phyloP scores from a whole-genome alignment of 148 eudicot genomes.

The Persicaria tinctoria region DNA sequence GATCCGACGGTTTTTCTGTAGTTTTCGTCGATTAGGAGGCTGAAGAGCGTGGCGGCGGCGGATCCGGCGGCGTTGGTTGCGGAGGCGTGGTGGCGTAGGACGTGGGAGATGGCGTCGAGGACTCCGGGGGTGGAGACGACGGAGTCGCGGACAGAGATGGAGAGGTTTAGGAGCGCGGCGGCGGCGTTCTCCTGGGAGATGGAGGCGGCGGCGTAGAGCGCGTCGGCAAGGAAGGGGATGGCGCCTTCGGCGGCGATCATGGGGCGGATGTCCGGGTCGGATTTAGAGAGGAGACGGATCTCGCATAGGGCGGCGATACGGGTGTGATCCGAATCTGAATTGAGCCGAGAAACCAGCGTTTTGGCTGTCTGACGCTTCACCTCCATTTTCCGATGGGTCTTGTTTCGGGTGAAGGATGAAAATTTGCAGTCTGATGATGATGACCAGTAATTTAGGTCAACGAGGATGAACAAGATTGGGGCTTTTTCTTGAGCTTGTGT shows the following conservation, averaged over 20 bases:
- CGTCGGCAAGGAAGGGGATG: constrained; percentile 49
- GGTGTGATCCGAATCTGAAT: constrained; percentile 61
- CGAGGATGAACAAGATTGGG: not conserved
- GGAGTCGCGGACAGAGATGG: constrained; percentile 43
- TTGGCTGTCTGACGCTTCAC: constrained; percentile 42
- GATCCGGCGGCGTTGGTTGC: constrained; percentile 39
- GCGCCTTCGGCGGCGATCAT: constrained; percentile 60
- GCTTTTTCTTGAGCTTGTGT: not conserved
- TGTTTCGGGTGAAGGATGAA: no score
- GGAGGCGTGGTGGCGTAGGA: constrained; percentile 30
- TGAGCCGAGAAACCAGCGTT: constrained; percentile 41
- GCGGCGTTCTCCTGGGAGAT: constrained; percentile 61
- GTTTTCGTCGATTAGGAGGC: constrained; percentile 37
- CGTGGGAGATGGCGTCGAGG: constrained; percentile 72
- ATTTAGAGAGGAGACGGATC: constrained; percentile 62
- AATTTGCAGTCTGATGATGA: no score
- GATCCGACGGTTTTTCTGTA: constrained; percentile 61
- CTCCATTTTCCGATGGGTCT: constrained; percentile 17
- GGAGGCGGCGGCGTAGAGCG: constrained; percentile 42
- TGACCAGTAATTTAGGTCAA: no score
- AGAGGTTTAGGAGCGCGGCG: constrained; percentile 67
- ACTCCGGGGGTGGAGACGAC: constrained; percentile 50
- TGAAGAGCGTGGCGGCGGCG: constrained; percentile 55
- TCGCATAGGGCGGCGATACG: constrained; percentile 64
- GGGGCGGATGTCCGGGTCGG: constrained; percentile 57